These are phyloP conservation scores for Colletotrichum sp. DNA, from an alignment of 2,329 filamentous ascomycete species.

Conservation along the genomic window DNA sequence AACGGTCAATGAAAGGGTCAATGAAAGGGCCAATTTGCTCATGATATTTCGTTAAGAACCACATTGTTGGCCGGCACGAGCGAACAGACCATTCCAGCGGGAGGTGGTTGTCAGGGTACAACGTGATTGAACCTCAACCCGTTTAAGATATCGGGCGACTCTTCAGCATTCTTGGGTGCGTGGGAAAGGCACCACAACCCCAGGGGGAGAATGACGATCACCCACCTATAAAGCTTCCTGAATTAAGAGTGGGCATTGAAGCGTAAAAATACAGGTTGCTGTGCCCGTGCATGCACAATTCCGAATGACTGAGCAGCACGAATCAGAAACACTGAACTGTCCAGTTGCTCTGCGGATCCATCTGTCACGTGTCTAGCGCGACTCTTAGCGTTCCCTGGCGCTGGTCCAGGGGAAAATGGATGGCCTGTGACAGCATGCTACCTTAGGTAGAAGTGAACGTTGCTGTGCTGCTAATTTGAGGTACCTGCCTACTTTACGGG, in stretches of 20 bases:
- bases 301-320: background rate
- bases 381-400: background rate
- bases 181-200: background rate
- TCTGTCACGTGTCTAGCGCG: background rate
- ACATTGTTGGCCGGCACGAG: background rate
- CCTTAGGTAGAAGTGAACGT: background rate
- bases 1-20: too few species aligned
- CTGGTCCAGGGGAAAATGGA: background rate
- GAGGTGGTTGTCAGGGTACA: background rate
- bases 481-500: background rate
- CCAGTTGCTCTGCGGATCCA: background rate
- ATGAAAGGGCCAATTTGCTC: background rate
- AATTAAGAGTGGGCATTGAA: background rate
- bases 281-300: background rate
- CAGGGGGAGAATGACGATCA: background rate
- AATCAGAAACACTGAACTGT: background rate
- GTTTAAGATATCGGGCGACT: background rate
- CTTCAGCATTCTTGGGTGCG: background rate
- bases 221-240: background rate
- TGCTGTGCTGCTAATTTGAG: slow-evolving; percentile 14
- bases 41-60: background rate
- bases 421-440: slow-evolving; percentile 16
- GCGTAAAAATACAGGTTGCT: background rate
- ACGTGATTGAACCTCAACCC: background rate
- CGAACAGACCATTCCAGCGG: background rate